phyloP scores from a whole-genome alignment of 2,329 filamentous ascomycete genomes.

The Bipolaris bicolor region DNA sequence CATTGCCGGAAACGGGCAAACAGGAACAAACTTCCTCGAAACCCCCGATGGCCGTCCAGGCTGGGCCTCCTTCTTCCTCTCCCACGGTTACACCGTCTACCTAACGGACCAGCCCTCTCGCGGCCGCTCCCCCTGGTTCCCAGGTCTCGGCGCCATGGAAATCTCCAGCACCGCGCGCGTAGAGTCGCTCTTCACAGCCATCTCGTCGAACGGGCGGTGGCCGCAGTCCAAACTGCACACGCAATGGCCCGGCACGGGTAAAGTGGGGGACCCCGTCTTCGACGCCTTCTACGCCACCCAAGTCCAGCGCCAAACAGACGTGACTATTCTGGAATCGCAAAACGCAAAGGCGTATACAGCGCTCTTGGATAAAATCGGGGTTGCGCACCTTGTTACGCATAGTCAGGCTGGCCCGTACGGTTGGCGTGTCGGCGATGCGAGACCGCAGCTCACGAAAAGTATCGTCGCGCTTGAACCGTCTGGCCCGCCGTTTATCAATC shows the following conservation, averaged over 20 bases:
- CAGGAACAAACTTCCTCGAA: constrained; percentile 46
- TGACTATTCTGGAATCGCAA: constrained; percentile 37
- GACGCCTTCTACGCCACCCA: constrained; percentile 56
- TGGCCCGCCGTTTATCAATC: constrained; percentile 55
- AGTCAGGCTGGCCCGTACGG: constrained; percentile 57
- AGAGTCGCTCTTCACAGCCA: constrained; percentile 45
- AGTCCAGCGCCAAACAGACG: constrained; percentile 46
- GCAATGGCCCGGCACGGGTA: constrained; percentile 51
- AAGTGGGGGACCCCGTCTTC: constrained; percentile 56
- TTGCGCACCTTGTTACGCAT: constrained; percentile 57
- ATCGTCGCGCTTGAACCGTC: constrained; percentile 61
- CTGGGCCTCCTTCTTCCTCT: constrained; percentile 58
- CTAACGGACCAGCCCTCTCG: constrained; percentile 56
- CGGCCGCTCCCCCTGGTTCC: constrained; percentile 54
- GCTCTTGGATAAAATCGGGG: constrained; percentile 54
- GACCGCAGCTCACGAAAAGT: constrained; percentile 56
- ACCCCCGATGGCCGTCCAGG: constrained; percentile 58
- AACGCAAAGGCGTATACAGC: constrained; percentile 50
- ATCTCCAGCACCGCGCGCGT: constrained; percentile 18
- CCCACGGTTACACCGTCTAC: constrained; percentile 56
- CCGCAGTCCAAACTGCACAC: constrained; percentile 53
- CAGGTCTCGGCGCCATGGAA: constrained; percentile 34
- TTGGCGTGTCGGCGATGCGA: constrained; percentile 58
- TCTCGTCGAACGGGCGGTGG: constrained; percentile 47
- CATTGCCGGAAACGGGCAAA: constrained; percentile 37